Conservation (phyloP, 306 rosid genomes). For the Bauhinia variegata region DNA sequence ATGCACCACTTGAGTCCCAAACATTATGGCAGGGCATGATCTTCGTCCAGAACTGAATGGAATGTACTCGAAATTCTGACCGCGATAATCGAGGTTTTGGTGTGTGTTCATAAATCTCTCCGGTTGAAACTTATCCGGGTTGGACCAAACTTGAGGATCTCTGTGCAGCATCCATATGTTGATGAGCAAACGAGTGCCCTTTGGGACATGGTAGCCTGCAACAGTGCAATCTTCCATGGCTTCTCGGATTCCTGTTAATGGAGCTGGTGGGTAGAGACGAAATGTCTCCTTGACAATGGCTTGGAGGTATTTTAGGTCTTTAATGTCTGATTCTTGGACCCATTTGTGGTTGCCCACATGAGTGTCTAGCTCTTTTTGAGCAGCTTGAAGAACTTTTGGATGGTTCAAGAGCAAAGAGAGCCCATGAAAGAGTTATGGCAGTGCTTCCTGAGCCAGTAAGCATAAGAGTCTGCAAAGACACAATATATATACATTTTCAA, state of each 20-base stretch:
- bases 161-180: conserved; percentile 49
- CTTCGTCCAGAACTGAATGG: conserved; percentile 55
- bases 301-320: conserved; percentile 40
- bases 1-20: conserved; percentile 46
- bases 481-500: background rate
- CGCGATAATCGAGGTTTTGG: conserved; percentile 18
- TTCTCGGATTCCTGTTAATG: conserved; percentile 52
- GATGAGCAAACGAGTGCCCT: conserved; percentile 47
- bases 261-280: conserved; percentile 55
- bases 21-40: conserved; percentile 45
- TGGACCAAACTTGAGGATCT: conserved; percentile 44
- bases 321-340: conserved; percentile 47
- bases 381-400: conserved; percentile 28
- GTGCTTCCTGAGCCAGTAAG: conserved; percentile 54
- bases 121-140: conserved; percentile 46
- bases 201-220: conserved; percentile 39
- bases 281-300: conserved; percentile 53
- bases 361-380: conserved; percentile 40
- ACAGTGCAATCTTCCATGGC: conserved; percentile 38
- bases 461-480: conserved; percentile 31
- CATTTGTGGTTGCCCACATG: conserved; percentile 42
- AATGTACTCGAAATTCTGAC: conserved; percentile 31
- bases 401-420: conserved; percentile 48
- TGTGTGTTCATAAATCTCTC: conserved; percentile 41
- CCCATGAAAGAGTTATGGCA: conserved; percentile 48